phyloP scores from a whole-genome alignment of 2,329 filamentous ascomycete species.

The Trichophyton schoenleinii region DNA sequence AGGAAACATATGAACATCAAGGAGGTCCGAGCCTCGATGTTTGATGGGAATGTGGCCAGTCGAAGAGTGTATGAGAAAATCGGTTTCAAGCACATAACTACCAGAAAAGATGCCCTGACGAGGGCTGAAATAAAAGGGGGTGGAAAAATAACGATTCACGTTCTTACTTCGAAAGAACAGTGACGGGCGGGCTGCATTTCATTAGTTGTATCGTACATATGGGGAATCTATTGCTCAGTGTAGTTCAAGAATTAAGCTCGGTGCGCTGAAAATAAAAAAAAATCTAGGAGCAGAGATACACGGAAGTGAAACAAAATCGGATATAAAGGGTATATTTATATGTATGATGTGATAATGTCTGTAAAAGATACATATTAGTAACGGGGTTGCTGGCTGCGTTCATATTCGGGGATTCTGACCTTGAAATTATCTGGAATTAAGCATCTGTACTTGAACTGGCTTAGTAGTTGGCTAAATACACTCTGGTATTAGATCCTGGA shows the following conservation, averaged over 20 bases:
- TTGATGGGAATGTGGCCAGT: conserved; percentile 8
- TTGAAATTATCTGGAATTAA: not conserved
- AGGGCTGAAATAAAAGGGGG: conserved; percentile 8
- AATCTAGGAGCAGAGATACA: not conserved
- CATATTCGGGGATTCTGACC: not conserved
- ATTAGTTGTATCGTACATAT: not conserved
- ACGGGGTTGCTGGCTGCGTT: not conserved
- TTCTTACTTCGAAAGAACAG: conserved; percentile 3
- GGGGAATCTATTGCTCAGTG: not conserved
- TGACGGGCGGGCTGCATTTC: not conserved
- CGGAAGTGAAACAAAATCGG: not conserved
- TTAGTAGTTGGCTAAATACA: no score
- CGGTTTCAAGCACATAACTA: conserved; percentile 1
- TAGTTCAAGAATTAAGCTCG: not conserved
- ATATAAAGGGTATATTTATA: not conserved
- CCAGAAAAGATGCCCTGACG: not conserved
- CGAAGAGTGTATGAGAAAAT: conserved; percentile 9
- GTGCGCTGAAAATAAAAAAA: not conserved
- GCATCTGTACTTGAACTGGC: not conserved
- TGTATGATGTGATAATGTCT: not conserved
- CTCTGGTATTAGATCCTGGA: no score
- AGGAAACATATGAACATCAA: conserved; percentile 7
- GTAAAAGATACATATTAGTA: not conserved
- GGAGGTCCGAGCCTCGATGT: conserved; percentile 1
- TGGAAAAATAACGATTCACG: not conserved